Percentiles rank a stretch among this genome's conserved stretches.
These are phyloP conservation scores for Hypomontagnella submonticulosa DNA, from an alignment of 495 filamentous ascomycete species.

Conservation along the genomic window DNA sequence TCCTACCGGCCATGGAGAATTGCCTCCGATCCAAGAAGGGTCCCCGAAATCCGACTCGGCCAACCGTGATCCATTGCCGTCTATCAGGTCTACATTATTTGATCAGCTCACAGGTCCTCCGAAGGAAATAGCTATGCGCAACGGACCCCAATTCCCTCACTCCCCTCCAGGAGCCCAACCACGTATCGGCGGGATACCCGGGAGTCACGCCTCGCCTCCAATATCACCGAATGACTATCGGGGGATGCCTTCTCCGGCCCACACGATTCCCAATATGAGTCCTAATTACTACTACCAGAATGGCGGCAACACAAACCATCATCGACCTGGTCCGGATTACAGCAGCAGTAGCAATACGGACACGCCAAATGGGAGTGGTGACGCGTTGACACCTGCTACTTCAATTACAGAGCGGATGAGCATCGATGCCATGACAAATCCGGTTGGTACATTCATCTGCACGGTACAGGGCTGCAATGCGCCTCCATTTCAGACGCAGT, in stretches of 20 bases:
- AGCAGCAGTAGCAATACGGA: slow-evolving; percentile 46
- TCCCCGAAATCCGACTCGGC: slow-evolving; percentile 59
- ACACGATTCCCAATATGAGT: slow-evolving; percentile 41
- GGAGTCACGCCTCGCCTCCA: slow-evolving; percentile 53
- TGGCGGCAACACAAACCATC: slow-evolving; percentile 25
- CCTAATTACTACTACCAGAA: slow-evolving; percentile 41
- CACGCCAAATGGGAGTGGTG: slow-evolving; percentile 48
- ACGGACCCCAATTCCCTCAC: slow-evolving; percentile 44
- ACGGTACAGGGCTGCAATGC: slow-evolving; percentile 73
- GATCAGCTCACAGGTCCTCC: slow-evolving; percentile 49
- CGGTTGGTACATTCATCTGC: slow-evolving; percentile 60
- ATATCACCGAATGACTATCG: slow-evolving; percentile 55
- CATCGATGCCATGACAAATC: slow-evolving; percentile 60
- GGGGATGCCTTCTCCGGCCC: slow-evolving; percentile 48
- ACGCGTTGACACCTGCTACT: slow-evolving; percentile 51
- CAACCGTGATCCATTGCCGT: slow-evolving; percentile 56
- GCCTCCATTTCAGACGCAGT: slow-evolving; percentile 90
- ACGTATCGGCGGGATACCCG: slow-evolving; percentile 41
- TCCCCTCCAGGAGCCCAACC: slow-evolving; percentile 47
- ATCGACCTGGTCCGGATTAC: slow-evolving; percentile 44
- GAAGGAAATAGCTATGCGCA: slow-evolving; percentile 42
- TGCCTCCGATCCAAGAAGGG: slow-evolving; percentile 61
- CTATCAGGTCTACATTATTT: slow-evolving; percentile 56
- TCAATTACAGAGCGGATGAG: slow-evolving; percentile 62
- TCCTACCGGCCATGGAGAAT: slow-evolving; percentile 50